Evolutionary conservation across 1,139 yeast genomes (phyloP).

Genomic region (Martiniozyma asiatica): DNA sequence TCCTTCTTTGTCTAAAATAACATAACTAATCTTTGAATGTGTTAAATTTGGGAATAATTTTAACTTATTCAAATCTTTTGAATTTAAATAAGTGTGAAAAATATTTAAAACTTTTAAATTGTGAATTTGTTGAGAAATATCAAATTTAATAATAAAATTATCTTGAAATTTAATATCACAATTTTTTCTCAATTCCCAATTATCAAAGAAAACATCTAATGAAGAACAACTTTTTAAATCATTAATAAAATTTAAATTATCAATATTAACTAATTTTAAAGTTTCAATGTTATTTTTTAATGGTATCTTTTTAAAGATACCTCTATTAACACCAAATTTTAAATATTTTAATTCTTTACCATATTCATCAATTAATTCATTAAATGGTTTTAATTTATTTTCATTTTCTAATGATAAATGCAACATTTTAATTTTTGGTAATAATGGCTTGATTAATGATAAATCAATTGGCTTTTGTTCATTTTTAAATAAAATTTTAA

Average conservation of each 20-base stretch:
- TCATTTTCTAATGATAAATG: constrained; percentile 20
- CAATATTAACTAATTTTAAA: constrained; percentile 19
- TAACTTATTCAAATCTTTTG: constrained; percentile 16
- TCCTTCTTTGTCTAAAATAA: constrained; percentile 17
- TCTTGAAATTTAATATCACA: constrained; percentile 17
- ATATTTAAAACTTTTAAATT: constrained; percentile 17
- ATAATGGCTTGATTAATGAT: constrained; percentile 15
- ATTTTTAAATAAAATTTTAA: constrained; percentile 19
- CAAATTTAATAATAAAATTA: constrained; percentile 15
- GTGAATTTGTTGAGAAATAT: constrained; percentile 11
- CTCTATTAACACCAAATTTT: constrained; percentile 21
- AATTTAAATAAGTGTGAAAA: constrained; percentile 19
- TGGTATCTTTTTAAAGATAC: constrained; percentile 17
- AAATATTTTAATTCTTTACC: constrained; percentile 15
- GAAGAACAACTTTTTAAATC: constrained; percentile 15
- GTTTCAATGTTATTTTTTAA: constrained; percentile 14
- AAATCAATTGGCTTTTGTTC: constrained; percentile 20
- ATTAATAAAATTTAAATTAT: constrained; percentile 18
- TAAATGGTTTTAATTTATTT: constrained; percentile 18
- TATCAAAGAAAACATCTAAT: constrained; percentile 20
- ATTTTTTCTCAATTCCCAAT: constrained; percentile 20
- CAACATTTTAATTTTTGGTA: constrained; percentile 16
- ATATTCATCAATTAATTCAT: constrained; percentile 16
- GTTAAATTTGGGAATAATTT: constrained; percentile 19
- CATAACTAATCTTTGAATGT: constrained; percentile 19